These are phyloP conservation scores for Suillus discolor DNA, from an alignment of 768 basidiomycete genomes.

Conservation along the genomic window DNA sequence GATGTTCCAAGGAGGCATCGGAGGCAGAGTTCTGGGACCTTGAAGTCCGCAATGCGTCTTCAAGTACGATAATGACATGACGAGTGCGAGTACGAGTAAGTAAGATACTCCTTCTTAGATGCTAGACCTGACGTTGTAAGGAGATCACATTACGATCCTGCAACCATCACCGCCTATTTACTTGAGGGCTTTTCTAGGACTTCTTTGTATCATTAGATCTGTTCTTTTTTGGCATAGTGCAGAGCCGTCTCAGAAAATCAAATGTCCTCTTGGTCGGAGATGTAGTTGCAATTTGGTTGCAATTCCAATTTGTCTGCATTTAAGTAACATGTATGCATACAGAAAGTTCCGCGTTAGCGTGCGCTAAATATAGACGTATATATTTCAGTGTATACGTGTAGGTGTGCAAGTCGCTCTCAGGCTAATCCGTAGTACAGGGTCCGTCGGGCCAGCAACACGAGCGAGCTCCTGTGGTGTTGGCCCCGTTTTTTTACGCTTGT, in stretches of 20 bases:
- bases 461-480: no score
- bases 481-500: no score
- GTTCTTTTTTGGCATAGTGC: conserved; percentile 16
- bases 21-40: conserved; percentile 32
- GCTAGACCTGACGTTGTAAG: conserved; percentile 3
- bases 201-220: conserved; percentile 9
- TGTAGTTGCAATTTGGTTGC: neutral
- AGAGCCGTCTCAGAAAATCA: conserved; percentile 8
- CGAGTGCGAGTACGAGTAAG: no score
- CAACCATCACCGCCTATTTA: neutral
- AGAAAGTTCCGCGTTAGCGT: neutral
- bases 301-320: neutral
- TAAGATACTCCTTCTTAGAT: neutral
- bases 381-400: no score
- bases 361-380: no score
- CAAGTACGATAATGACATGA: conserved; percentile 32
- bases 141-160: neutral
- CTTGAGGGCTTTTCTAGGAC: neutral
- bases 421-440: no score
- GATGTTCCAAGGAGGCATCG: conserved; percentile 33
- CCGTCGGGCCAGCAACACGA: no score
- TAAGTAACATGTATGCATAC: neutral
- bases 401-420: no score
- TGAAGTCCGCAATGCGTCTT: conserved; percentile 40
- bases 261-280: neutral